phyloP scores from a whole-genome alignment of 1,139 yeast genomes.

The Yamadazyma atmosphaerica region DNA sequence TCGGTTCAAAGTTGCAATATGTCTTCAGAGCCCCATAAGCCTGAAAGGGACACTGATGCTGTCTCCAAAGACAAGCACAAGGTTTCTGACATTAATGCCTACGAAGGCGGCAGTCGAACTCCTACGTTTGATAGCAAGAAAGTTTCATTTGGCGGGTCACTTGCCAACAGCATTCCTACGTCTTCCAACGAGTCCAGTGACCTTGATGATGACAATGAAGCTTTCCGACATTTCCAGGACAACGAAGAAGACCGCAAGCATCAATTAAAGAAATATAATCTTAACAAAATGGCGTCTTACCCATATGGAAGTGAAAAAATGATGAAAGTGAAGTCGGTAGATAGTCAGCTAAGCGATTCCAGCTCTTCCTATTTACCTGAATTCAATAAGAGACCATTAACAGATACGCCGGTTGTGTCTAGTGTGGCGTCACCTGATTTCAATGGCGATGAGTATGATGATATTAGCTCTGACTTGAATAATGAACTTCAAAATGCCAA shows the following conservation, averaged over 20 bases:
- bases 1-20: neutral
- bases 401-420: constrained; percentile 70
- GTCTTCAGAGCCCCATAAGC: neutral
- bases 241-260: constrained; percentile 1
- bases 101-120: neutral
- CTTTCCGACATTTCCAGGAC: neutral
- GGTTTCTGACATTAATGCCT: neutral
- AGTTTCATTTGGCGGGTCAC: constrained; percentile 12
- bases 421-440: constrained; percentile 53
- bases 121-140: constrained; percentile 7
- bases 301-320: constrained; percentile 23
- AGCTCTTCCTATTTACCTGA: constrained; percentile 43
- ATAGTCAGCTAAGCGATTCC: constrained; percentile 26
- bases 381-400: constrained; percentile 67
- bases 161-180: constrained; percentile 10
- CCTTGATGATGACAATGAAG: constrained; percentile 15
- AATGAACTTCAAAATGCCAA: constrained; percentile 5
- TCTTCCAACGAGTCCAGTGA: constrained; percentile 16
- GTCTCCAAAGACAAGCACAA: neutral
- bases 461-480: constrained; percentile 7
- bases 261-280: constrained; percentile 12
- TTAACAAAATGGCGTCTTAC: constrained; percentile 16
- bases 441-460: constrained; percentile 14
- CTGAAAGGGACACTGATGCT: neutral
- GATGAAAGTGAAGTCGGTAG: constrained; percentile 28